phyloP scores from a whole-genome alignment of 2,329 filamentous ascomycete species.

The Leptographium flavum region DNA sequence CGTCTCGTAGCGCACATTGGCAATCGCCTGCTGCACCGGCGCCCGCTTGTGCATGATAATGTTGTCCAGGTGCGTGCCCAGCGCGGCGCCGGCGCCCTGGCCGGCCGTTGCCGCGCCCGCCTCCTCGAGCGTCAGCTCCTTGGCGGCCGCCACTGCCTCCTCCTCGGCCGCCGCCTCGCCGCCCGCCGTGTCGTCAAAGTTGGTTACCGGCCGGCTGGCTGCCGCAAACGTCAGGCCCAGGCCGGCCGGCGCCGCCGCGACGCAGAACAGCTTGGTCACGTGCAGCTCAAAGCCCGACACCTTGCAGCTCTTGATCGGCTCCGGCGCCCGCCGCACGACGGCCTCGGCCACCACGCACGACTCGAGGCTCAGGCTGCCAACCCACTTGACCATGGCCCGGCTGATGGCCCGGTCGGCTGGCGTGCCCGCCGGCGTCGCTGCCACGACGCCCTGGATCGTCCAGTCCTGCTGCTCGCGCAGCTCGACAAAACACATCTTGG shows the following conservation, averaged over 20 bases:
- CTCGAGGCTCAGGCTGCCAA: conserved; percentile 59
- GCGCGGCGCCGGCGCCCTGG: conserved; percentile 67
- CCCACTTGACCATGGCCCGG: conserved; percentile 92
- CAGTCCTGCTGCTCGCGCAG: conserved; percentile 61
- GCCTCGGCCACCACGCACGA: conserved; percentile 74
- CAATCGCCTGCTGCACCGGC: conserved; percentile 77
- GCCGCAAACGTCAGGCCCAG: conserved; percentile 43
- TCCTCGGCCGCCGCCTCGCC: conserved; percentile 28
- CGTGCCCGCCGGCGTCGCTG: conserved; percentile 45
- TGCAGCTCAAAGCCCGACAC: conserved; percentile 76
- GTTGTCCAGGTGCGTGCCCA: conserved; percentile 82
- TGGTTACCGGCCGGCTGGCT: conserved; percentile 39
- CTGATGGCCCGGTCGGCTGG: conserved; percentile 47
- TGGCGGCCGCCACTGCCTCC: conserved; percentile 13
- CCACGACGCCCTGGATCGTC: conserved; percentile 70
- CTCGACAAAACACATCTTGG: conserved; percentile 85
- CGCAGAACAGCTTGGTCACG: conserved; percentile 69
- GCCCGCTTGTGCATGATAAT: conserved; percentile 84
- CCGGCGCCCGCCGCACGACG: conserved; percentile 63
- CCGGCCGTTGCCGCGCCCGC: conserved; percentile 17
- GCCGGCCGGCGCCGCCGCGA: conserved; percentile 47
- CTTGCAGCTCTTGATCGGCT: conserved; percentile 77
- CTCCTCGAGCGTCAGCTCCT: no score
- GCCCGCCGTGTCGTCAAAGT: conserved; percentile 33
- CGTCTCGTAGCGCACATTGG: conserved; percentile 30